phyloP scores from a whole-genome alignment of 2,329 filamentous ascomycete genomes.

The Stagonosporopsis tanaceti region DNA sequence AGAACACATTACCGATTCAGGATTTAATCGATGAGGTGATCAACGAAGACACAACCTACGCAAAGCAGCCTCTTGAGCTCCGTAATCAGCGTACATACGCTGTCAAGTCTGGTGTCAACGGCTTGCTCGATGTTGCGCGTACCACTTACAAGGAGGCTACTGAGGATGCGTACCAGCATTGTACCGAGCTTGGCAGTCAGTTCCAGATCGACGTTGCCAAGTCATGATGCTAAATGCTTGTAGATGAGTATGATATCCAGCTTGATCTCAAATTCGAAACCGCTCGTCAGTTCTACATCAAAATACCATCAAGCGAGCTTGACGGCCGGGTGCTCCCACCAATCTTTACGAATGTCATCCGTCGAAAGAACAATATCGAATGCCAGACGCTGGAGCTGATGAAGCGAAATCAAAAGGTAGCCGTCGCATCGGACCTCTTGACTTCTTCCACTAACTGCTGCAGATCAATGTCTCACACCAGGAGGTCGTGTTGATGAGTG shows the following conservation, averaged over 20 bases:
- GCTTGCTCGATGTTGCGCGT: slow-evolving; percentile 85
- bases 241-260: slow-evolving; percentile 62
- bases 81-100: slow-evolving; percentile 91
- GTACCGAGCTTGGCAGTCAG: slow-evolving; percentile 71
- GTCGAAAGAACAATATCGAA: slow-evolving; percentile 78
- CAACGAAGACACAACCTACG: slow-evolving; percentile 82
- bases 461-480: slow-evolving; percentile 80
- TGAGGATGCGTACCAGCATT: slow-evolving; percentile 76
- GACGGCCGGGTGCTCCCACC: slow-evolving; percentile 68
- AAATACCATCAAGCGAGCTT: slow-evolving; percentile 68
- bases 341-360: slow-evolving; percentile 78
- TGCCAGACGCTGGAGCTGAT: slow-evolving; percentile 87
- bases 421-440: background rate
- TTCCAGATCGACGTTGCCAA: background rate
- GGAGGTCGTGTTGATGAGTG: slow-evolving; percentile 81
- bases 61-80: slow-evolving; percentile 80
- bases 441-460: slow-evolving; percentile 51
- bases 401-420: slow-evolving; percentile 70
- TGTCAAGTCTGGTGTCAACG: slow-evolving; percentile 84
- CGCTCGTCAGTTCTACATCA: slow-evolving; percentile 80
- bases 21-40: slow-evolving; percentile 73
- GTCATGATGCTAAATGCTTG: slow-evolving; percentile 12
- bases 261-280: slow-evolving; percentile 79
- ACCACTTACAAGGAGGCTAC: slow-evolving; percentile 90
- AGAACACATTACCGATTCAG: slow-evolving; percentile 67